Evolutionary conservation across 2,329 filamentous ascomycete genomes (phyloP).

Genomic region (Orbilia oligospora): DNA sequence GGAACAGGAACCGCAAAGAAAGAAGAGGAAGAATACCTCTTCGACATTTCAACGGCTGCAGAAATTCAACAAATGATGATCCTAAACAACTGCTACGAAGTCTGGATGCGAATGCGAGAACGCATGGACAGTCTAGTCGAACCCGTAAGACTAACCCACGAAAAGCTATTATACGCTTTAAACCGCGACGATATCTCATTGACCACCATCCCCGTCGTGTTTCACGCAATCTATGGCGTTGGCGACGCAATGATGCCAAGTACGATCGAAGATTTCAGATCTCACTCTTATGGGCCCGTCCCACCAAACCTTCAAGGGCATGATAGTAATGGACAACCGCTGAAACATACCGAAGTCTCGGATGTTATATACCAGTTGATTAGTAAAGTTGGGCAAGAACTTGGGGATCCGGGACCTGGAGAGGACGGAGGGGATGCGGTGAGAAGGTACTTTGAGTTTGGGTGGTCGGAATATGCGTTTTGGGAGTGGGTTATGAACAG

Average conservation of each 20-base stretch:
- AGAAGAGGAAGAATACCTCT: constrained; percentile 10
- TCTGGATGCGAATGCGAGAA: constrained; percentile 50
- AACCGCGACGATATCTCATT: constrained; percentile 28
- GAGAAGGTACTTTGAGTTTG: constrained; percentile 45
- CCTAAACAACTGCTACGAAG: constrained; percentile 49
- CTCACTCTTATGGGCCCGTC: constrained; percentile 46
- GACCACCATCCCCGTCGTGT: constrained; percentile 44
- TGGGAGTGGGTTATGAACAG: constrained; percentile 50
- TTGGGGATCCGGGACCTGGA: constrained; percentile 9
- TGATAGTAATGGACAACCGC: constrained; percentile 35
- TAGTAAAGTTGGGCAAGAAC: constrained; percentile 16
- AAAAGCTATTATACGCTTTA: constrained; percentile 40
- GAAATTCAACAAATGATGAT: constrained; percentile 48
- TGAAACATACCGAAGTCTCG: constrained; percentile 45
- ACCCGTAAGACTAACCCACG: constrained; percentile 40
- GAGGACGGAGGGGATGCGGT: constrained; percentile 27
- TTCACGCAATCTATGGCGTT: constrained; percentile 46
- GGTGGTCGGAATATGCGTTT: constrained; percentile 55
- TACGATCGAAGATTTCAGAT: constrained; percentile 33
- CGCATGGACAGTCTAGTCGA: constrained; percentile 39
- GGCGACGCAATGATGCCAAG: constrained; percentile 50
- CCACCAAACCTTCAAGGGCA: constrained; percentile 41
- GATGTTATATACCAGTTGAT: constrained; percentile 49
- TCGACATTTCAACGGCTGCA: constrained; percentile 26
- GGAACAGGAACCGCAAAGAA: neutral